phyloP scores from a whole-genome alignment of 495 filamentous ascomycete species.

The Podospora pseudocomata region DNA sequence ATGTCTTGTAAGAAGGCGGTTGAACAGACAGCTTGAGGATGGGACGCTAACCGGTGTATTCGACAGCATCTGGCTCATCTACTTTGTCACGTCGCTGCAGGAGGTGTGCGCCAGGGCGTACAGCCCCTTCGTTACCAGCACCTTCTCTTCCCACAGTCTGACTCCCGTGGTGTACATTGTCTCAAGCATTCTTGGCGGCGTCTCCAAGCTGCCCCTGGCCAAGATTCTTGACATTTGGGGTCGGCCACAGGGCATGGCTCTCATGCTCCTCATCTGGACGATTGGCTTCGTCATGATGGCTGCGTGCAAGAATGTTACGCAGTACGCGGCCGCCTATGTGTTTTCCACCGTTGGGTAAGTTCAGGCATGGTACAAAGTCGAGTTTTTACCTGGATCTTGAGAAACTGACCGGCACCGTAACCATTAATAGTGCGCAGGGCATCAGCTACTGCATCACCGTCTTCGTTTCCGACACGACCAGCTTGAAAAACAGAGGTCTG shows the following conservation, averaged over 20 bases:
- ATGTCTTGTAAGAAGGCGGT: slow-evolving; percentile 16
- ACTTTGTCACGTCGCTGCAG: slow-evolving; percentile 49
- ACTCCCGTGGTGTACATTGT: slow-evolving; percentile 48
- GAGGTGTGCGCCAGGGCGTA: slow-evolving; percentile 40
- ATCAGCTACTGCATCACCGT: slow-evolving; percentile 54
- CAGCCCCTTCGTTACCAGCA: slow-evolving; percentile 46
- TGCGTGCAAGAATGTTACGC: slow-evolving; percentile 41
- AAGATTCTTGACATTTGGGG: slow-evolving; percentile 67
- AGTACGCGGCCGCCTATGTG: slow-evolving; percentile 50
- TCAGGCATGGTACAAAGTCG: not conserved
- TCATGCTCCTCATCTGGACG: slow-evolving; percentile 25
- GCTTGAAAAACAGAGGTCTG: slow-evolving; percentile 58
- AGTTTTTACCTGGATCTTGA: not conserved
- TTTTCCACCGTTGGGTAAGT: slow-evolving; percentile 45
- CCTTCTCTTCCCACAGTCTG: slow-evolving; percentile 47
- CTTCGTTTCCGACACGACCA: slow-evolving; percentile 63
- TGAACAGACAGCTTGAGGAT: not conserved
- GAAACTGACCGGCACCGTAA: not conserved
- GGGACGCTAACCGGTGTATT: not conserved
- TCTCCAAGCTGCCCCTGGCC: slow-evolving; percentile 58
- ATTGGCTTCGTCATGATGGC: slow-evolving; percentile 50
- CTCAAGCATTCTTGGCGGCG: slow-evolving; percentile 56
- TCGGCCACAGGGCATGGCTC: slow-evolving; percentile 41
- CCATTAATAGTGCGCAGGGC: slow-evolving; percentile 43
- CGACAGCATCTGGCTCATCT: slow-evolving; percentile 50